Evolutionary conservation across 148 eudicot species (phyloP), one percentile per base, ranked within the genome.

Genomic region (Chenopodium formosanum): DNA sequence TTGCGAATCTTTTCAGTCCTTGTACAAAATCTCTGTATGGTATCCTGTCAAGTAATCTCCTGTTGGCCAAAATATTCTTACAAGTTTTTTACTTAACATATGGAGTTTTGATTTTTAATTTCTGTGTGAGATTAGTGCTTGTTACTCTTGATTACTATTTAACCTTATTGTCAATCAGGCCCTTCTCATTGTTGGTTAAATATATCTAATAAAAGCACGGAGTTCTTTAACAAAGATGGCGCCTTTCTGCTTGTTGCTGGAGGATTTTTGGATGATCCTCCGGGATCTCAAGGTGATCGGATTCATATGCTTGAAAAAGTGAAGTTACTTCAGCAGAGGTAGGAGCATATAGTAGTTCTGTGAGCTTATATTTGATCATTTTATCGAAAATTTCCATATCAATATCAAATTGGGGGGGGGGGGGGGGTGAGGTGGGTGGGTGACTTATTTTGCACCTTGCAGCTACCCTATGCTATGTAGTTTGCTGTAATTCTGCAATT

Each of bases 251-350:
- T 95, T 87, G 85, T 93, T 77, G 86, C 87, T 76, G 92, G 88
- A 83, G 83, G 88, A 75, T 91, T 89, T 78, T 46, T 78, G 66
- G 88, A 85, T 78, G 84, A 90, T 70, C 74, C 89, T 76, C 67
- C 68, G 9, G 84, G 48, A 53, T 79, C 85, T 25, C 64, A 83
- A 74, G 71, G 75, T 82, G 79, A 81, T 56, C 82, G 80, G 79
- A 71, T 46, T 37, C 27, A 65, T 70, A 85, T 87, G 89, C 73
- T 93, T 73, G 90, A 90, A 83, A 93, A 86, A 82, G 92, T 86
- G 48, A 95, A 95, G 86, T 80, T 84, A 47, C 92, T 95, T 82
- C 94, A 95, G 84, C 97, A 91, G 85, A 93, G 99, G 99, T 95
- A 89, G 78, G 85, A 50, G 50, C 79, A 31, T 78, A 17, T 50